Evolutionary conservation across 176 grass and related monocot species (phyloP).

Genomic region (Carex scoparia): DNA sequence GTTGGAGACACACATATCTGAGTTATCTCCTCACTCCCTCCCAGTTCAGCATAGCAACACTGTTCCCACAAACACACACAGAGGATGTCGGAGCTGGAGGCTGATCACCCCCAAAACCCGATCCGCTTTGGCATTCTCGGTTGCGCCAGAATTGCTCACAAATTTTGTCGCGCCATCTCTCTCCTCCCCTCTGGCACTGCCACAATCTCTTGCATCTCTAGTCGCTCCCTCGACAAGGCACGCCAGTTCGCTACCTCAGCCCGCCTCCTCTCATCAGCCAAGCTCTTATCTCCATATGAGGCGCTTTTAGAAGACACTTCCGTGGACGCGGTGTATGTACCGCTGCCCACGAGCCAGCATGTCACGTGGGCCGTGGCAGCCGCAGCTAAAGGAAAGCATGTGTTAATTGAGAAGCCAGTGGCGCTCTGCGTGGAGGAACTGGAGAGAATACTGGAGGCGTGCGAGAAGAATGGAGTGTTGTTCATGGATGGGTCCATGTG

Average conservation of each 20-base stretch:
- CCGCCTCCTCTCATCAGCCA: constrained; percentile 19
- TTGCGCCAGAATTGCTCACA: constrained; percentile 58
- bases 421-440: constrained; percentile 63
- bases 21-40: neutral
- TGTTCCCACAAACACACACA: neutral
- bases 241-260: constrained; percentile 47
- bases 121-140: constrained; percentile 74
- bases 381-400: constrained; percentile 53
- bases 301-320: constrained; percentile 58
- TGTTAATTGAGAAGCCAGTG: constrained; percentile 84
- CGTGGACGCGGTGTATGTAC: constrained; percentile 69
- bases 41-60: neutral
- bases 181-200: constrained; percentile 34
- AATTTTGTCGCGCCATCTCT: constrained; percentile 54
- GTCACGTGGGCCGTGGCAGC: constrained; percentile 50
- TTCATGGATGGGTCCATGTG: constrained; percentile 96
- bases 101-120: constrained; percentile 20
- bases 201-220: constrained; percentile 46
- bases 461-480: constrained; percentile 40
- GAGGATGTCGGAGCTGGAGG: neutral
- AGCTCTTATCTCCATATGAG: constrained; percentile 56
- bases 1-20: no score
- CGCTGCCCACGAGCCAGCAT: constrained; percentile 74
- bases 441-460: constrained; percentile 54
- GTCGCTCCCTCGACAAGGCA: constrained; percentile 63